Evolutionary conservation across 139 green algal genomes (phyloP).

Genomic region (Volvox reticuliferus): DNA sequence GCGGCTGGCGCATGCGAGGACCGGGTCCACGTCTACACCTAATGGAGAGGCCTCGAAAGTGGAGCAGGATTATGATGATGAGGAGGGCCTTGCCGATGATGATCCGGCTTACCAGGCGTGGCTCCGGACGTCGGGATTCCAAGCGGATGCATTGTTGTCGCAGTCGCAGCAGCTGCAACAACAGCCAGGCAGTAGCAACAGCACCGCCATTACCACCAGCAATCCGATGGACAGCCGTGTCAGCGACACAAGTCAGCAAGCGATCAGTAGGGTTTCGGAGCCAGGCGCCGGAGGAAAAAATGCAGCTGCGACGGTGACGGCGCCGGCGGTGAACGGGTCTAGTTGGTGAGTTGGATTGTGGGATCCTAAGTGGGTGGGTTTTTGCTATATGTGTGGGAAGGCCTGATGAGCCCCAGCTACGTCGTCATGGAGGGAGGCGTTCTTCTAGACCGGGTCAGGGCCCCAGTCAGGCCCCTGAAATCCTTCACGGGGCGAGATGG

Average conservation of each 20-base stretch:
- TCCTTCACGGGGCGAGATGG: too few species aligned
- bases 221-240: too few species aligned
- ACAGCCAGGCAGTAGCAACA: background rate
- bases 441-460: too few species aligned
- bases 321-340: conserved; percentile 1
- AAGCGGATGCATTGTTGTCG: conserved; percentile 10
- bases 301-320: background rate
- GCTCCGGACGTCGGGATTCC: background rate
- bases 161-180: background rate
- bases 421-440: too few species aligned
- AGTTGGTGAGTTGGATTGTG: background rate
- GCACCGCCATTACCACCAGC: background rate
- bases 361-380: too few species aligned
- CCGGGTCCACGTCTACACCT: too few species aligned
- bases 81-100: conserved; percentile 10
- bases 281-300: background rate
- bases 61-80: background rate
- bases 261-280: background rate
- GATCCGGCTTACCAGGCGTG: conserved; percentile 26
- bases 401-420: too few species aligned
- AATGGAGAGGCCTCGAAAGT: too few species aligned
- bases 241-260: too few species aligned
- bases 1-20: background rate
- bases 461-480: too few species aligned
- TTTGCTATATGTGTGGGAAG: too few species aligned